A percentile compares a stretch with the other conserved stretches of the same genome.
phyloP scores from a whole-genome alignment of 2,329 filamentous ascomycete genomes.

The Pseudocercospora ulei region DNA sequence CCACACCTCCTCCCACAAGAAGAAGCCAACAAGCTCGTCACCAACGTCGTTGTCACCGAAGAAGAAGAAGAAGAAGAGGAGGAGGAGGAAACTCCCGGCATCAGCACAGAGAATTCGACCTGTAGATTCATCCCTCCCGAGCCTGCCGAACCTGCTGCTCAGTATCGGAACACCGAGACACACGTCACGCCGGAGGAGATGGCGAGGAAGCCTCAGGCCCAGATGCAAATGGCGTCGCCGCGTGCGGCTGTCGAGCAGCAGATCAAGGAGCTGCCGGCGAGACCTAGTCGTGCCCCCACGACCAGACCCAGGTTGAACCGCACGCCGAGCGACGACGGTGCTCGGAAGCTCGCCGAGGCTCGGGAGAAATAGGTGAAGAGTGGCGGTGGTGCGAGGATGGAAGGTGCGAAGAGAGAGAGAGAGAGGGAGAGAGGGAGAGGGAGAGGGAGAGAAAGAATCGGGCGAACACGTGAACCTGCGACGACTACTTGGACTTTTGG shows the following conservation, averaged over 20 bases:
- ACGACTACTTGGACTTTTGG: no score
- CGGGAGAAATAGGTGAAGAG: no score
- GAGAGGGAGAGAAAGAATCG: no score
- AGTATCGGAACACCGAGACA: conserved; percentile 23
- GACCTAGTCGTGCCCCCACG: conserved; percentile 3
- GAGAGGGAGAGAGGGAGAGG: no score
- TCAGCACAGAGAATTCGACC: no score
- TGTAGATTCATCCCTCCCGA: conserved; percentile 9
- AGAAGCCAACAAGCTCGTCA: conserved; percentile 41
- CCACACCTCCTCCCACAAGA: conserved; percentile 42
- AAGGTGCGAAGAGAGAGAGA: no score
- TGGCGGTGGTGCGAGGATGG: no score
- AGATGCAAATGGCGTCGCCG: conserved; percentile 18
- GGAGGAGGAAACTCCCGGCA: conserved; percentile 2
- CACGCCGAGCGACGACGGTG: no score
- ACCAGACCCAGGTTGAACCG: conserved; percentile 1
- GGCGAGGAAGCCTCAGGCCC: conserved; percentile 21
- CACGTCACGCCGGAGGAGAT: conserved; percentile 28
- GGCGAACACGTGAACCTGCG: no score
- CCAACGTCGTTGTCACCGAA: conserved; percentile 27
- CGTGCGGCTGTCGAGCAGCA: conserved; percentile 18
- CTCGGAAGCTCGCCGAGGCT: no score
- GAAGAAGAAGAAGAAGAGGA: conserved; percentile 7
- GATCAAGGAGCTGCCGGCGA: conserved; percentile 16
- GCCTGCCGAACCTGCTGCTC: conserved; percentile 17